These are phyloP conservation scores for Suillus weaverae DNA, from an alignment of 768 basidiomycete genomes.

Conservation along the genomic window DNA sequence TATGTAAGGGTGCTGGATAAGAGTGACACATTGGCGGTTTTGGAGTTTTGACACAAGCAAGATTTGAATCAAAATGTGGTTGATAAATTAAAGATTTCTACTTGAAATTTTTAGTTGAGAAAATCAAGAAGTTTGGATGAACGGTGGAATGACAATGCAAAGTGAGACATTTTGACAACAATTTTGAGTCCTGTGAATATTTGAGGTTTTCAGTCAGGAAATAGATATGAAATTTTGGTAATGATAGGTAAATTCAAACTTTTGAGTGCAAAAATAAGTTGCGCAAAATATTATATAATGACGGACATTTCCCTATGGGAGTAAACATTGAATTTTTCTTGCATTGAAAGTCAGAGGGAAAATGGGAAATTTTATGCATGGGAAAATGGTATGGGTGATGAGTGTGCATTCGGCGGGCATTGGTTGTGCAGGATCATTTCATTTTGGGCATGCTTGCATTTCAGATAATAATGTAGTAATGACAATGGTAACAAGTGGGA, in stretches of 20 bases:
- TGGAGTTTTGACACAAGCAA: too few relatives aligned
- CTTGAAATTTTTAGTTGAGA: background rate
- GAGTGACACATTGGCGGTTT: too few relatives aligned
- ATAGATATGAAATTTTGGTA: background rate
- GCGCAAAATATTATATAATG: background rate
- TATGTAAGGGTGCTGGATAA: too few relatives aligned
- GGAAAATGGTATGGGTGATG: too few relatives aligned
- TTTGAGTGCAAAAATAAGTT: background rate
- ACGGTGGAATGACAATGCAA: background rate
- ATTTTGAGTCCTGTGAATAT: background rate
- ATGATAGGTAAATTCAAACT: background rate
- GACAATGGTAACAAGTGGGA: too few relatives aligned
- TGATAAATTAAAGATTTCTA: background rate
- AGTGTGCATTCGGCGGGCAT: too few relatives aligned
- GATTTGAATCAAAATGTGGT: background rate
- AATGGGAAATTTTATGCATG: too few relatives aligned
- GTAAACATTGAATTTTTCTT: background rate
- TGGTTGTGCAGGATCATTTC: too few relatives aligned
- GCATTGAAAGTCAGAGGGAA: too few relatives aligned
- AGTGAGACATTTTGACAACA: background rate
- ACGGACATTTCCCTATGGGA: background rate
- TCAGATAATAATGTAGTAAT: too few relatives aligned
- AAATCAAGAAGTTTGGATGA: background rate
- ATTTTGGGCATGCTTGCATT: too few relatives aligned
- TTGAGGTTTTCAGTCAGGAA: background rate